A percentile compares a stretch with the other conserved stretches of the same genome.
phyloP scores from a whole-genome alignment of 1,284 basidiomycete species.

The Coniferiporia weirii region DNA sequence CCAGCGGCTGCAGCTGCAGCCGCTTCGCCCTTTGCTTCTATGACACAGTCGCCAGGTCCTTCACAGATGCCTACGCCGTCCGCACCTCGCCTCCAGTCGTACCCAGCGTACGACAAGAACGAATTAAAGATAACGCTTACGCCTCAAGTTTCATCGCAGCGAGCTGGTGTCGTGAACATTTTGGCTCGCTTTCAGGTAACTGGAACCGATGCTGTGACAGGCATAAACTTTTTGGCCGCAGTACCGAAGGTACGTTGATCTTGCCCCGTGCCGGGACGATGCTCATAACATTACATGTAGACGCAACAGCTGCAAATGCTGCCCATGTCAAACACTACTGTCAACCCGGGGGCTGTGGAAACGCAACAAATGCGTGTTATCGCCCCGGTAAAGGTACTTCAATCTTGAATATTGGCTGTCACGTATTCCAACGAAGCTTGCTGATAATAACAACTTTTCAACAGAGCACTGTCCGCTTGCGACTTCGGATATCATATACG shows the following conservation, averaged over 20 bases:
- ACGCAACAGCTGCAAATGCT: slow-evolving; percentile 98
- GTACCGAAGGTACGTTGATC: slow-evolving; percentile 79
- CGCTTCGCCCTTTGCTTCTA: slow-evolving; percentile 11
- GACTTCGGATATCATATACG: slow-evolving; percentile 79
- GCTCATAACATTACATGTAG: slow-evolving; percentile 37
- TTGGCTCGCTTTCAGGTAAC: slow-evolving; percentile 81
- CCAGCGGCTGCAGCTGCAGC: slow-evolving; percentile 24
- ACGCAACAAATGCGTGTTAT: slow-evolving; percentile 95
- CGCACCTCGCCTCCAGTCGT: slow-evolving; percentile 57
- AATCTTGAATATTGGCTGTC: slow-evolving; percentile 5
- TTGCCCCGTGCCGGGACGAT: neutral
- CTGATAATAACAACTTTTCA: slow-evolving; percentile 8
- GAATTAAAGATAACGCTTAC: slow-evolving; percentile 87
- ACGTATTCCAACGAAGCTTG: neutral
- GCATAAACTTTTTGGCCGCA: slow-evolving; percentile 93
- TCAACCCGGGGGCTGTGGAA: slow-evolving; percentile 77
- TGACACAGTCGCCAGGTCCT: slow-evolving; percentile 22
- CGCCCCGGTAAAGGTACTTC: slow-evolving; percentile 80
- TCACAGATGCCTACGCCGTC: slow-evolving; percentile 33
- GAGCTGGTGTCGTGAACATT: slow-evolving; percentile 87
- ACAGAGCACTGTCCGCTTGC: slow-evolving; percentile 79
- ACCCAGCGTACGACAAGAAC: slow-evolving; percentile 90
- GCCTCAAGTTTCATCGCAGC: slow-evolving; percentile 72
- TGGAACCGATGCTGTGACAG: slow-evolving; percentile 46
- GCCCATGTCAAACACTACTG: slow-evolving; percentile 85